Evolutionary conservation across 257 asterid genomes (phyloP).

Genomic region (Jaltomata sinuosa): DNA sequence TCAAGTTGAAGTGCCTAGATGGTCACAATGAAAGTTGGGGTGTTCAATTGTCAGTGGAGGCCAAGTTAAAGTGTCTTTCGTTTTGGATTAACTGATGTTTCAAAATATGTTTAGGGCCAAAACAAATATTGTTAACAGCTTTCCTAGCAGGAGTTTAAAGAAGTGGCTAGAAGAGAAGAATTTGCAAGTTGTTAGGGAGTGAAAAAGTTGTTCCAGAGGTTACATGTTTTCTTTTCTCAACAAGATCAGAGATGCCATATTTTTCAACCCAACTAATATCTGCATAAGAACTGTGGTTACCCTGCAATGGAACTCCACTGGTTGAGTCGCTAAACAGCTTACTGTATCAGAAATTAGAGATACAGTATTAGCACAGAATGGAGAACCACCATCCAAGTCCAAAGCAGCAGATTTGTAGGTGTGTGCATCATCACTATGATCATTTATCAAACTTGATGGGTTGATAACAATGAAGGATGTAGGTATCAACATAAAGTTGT

Average conservation of each 20-base stretch:
- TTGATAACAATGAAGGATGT: slow-evolving; percentile 64
- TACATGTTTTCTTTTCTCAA: background rate
- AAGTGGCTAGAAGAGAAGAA: background rate
- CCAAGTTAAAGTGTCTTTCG: background rate
- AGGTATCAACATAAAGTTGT: slow-evolving; percentile 51
- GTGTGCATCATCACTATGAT: slow-evolving; percentile 16
- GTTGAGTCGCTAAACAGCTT: slow-evolving; percentile 27
- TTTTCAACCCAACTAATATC: background rate
- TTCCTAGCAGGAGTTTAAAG: background rate
- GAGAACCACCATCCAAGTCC: slow-evolving; percentile 14
- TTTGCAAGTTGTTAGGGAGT: background rate
- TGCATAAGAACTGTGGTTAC: slow-evolving; percentile 25
- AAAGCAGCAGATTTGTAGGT: slow-evolving; percentile 13
- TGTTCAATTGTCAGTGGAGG: background rate
- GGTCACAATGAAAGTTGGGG: background rate
- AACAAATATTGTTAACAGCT: background rate
- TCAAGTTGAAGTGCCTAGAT: background rate
- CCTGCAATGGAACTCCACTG: slow-evolving; percentile 63
- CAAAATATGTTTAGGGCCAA: background rate
- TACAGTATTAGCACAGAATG: slow-evolving; percentile 22
- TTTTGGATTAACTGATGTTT: background rate
- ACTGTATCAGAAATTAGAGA: slow-evolving; percentile 45
- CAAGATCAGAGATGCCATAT: background rate
- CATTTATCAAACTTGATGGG: slow-evolving; percentile 24
- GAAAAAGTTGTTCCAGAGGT: background rate